Base-by-base conservation (phyloP, 1,139 yeast genomes). In the Taiozyma sp. region DNA sequence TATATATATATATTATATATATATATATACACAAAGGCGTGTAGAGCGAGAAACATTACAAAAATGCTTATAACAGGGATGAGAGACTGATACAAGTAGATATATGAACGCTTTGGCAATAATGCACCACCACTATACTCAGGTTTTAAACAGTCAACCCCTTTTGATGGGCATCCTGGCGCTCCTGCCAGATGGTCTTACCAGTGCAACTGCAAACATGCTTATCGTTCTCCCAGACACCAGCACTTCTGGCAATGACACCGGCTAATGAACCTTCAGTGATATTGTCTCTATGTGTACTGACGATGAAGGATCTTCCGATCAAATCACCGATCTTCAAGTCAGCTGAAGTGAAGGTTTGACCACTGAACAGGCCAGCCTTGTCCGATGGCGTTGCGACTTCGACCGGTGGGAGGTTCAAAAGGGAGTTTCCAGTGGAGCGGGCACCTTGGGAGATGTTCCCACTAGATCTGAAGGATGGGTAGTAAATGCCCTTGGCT, bases 161-260 rank as follows among this genome's bases (percentile, higher is more conserved):
- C 57, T 76, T 79, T 12, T 66, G 61, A 42, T 77, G 66, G 4
- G 96, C 96, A 62, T 89, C 96, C 46, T 73, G 70, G 52, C 97
- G 77, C 67, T 93, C 99, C 66, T 93, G 91, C 99, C 99, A 93
- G 29, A 92, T 83, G 1, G 96, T 89, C 73, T 91, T 90, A 12
- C 99, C 99, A 29, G 95, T 83, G 67, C 99, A 93, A 44, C 95
- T 85, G 69, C 99, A 93, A 1, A 93, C 96, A 57, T 84, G 83
- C 69, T 93, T 93, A 63, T 87, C 88, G 69, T 93, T 93, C 65
- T 93, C 96, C 98, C 98, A 93, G 19, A 84, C 87, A 13, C 99
- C 99, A 1, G 99, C 98, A 62, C 96, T 87, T 64, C 98, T 80
- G 2, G 98, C 98, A 66, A 93, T 82, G 30, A 93, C 96, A 27